Base-by-base conservation (phyloP, 2,329 filamentous ascomycete species). In the Gnomoniopsis sp. region DNA sequence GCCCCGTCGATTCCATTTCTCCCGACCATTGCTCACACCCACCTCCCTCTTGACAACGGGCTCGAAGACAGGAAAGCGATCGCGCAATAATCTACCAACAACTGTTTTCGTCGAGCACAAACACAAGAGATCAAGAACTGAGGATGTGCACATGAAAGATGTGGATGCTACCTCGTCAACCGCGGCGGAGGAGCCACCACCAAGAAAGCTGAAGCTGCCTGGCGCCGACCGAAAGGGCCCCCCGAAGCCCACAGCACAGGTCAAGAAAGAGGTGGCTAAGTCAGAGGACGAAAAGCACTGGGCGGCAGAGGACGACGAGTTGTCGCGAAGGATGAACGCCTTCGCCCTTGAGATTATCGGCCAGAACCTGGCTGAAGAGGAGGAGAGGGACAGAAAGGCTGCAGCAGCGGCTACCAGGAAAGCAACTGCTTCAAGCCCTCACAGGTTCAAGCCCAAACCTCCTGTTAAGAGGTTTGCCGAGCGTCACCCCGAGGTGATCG, bases 281-380 rank as follows among this genome's bases (percentile, higher is more conserved):
- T 71, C 74, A 15, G 49, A 74, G 53, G 22, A 47, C 7, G 44
- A 44, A 11, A 65, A 65, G 67, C 67, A 68, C 22, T 70, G 68
- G 2, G 71, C 75, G 58, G 70, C 65, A 36, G 70, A 75, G 60
- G 75, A 83, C 47, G 76, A 79, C 44, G 74, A 77, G 62, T 75
- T 85, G 38, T 73, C 80, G 2, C 76, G 76, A 6, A 80, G 82
- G 36, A 85, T 85, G 82, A 78, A 85, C 65, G 73, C 76, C 34
- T 88, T 82, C 73, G 82, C 84, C 1, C 72, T 88, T 62, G 75
- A 79, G 64, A 79, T 87, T 61, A 85, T 88, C 36, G 79, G 78
- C 1, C 76, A 78, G 21, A 83, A 80, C 61, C 68, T 85, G 6
- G 73, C 78, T 43, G 74, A 70, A 21, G 76, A 79, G 64, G 75